Evolutionary conservation across 768 basidiomycete species (phyloP), one percentile per base, ranked within the genome.

Genomic region (Panellus pusillus): DNA sequence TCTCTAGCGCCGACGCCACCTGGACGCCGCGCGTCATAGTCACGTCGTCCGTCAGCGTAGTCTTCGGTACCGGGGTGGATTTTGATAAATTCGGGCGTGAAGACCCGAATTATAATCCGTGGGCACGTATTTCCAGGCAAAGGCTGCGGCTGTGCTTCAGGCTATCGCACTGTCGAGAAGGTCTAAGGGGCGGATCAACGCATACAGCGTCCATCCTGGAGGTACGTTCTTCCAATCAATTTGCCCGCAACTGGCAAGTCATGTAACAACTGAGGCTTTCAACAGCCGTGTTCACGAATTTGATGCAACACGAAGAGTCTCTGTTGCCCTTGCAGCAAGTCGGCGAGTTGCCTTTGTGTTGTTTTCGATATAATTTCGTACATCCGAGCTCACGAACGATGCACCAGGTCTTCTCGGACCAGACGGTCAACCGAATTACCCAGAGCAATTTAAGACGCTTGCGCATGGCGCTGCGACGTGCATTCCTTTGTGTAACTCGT

Each of bases 181-280:
- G 9, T 38, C 46, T 2, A 12, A 12, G 11, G 54, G 54, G 29
- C 11, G 38, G 27, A 36, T 55, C 6, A 40, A 39, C 13, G 47
- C 47, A 9, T 55, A 44, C 17, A 49, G 47, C 19, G n/a, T 55
- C 29, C 47, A 55, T 28, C 54, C 47, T 9, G 52, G 38, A 35
- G 17, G 39, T 31, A 18, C 29, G 41, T 18, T 41, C 15, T 7
- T 31, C 24, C 18, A 39, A 11, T 35, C 32, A 14, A 35, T 35
- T 24, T 24, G 24, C 24, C 24, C 24, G 14, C 24, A 44, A 44
- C 3, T 9, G 44, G 12, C 3, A 17, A 47, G 18, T 14, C 28
- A 28, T 9, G 17, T 32, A 13, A 11, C 17, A 7, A 31, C 9
- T 12, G 29, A 19, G 24, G 24, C 24, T 24, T 35, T 9, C 32